Percentiles rank a stretch among this genome's conserved stretches.
Evolutionary conservation across 768 basidiomycete genomes (phyloP).

Genomic region (Psilocybe cubensis): DNA sequence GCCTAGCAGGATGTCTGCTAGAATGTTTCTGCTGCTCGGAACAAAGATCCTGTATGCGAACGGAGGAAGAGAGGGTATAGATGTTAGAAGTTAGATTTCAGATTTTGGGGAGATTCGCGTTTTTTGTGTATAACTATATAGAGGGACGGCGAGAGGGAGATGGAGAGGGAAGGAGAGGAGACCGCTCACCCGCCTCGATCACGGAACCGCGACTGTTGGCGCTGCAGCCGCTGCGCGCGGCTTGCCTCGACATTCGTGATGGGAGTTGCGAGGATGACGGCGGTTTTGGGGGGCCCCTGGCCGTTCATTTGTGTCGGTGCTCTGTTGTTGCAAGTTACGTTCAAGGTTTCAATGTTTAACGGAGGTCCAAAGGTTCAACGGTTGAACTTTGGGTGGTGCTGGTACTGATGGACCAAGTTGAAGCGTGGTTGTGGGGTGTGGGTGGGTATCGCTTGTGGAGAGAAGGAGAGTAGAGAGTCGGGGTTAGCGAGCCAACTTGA

Average conservation of each 20-base stretch:
- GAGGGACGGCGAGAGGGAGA: too few relatives aligned
- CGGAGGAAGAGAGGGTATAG: too few relatives aligned
- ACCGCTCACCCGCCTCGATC: conserved; percentile 64
- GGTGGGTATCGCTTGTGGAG: too few relatives aligned
- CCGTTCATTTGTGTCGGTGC: too few relatives aligned
- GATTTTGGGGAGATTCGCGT: not conserved
- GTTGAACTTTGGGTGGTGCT: not conserved
- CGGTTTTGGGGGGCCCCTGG: conserved; percentile 21
- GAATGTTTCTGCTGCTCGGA: conserved; percentile 50
- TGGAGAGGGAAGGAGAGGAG: too few relatives aligned
- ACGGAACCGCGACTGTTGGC: conserved; percentile 68
- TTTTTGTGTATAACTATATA: too few relatives aligned
- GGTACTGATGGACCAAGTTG: not conserved
- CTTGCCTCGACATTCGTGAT: conserved; percentile 61
- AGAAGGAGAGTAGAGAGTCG: too few relatives aligned
- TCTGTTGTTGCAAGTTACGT: too few relatives aligned
- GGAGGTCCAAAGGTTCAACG: not conserved
- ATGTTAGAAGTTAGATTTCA: not conserved
- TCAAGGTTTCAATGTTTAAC: too few relatives aligned
- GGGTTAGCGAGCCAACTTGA: too few relatives aligned
- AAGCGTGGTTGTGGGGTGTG: not conserved
- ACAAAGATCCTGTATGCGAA: conserved; percentile 50
- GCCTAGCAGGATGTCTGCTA: conserved; percentile 57
- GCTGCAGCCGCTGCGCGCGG: conserved; percentile 58
- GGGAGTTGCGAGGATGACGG: conserved; percentile 26